Conservation (phyloP, 2,329 filamentous ascomycete genomes). For the Calonectria hongkongensis region DNA sequence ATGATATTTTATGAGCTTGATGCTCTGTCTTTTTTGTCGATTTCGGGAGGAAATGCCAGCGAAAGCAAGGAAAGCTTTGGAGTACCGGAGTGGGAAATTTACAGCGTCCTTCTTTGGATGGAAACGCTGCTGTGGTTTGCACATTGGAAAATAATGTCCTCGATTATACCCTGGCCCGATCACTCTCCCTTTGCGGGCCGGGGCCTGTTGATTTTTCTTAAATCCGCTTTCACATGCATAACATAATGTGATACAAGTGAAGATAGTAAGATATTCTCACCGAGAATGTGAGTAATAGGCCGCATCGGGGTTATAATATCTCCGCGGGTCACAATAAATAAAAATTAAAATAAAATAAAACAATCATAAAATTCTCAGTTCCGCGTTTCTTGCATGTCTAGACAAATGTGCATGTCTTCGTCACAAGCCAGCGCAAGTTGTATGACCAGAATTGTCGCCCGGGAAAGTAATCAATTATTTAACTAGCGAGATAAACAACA, state of each 20-base stretch:
- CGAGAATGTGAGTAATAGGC: slow-evolving; percentile 30
- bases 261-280: slow-evolving; percentile 23
- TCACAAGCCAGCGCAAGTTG: too few relatives aligned
- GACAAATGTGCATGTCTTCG: neutral
- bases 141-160: slow-evolving; percentile 24
- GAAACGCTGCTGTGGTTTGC: slow-evolving; percentile 12
- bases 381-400: neutral
- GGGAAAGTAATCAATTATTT: neutral
- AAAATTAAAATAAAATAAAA: slow-evolving; percentile 9
- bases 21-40: slow-evolving; percentile 26
- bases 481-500: neutral
- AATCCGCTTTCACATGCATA: slow-evolving; percentile 23
- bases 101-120: slow-evolving; percentile 18
- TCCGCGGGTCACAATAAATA: slow-evolving; percentile 29
- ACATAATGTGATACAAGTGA: slow-evolving; percentile 33
- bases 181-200: slow-evolving; percentile 31
- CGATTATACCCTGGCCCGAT: neutral
- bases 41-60: slow-evolving; percentile 17
- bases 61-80: slow-evolving; percentile 36
- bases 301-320: neutral
- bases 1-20: slow-evolving; percentile 29
- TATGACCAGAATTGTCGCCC: neutral
- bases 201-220: slow-evolving; percentile 8
- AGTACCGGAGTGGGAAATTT: slow-evolving; percentile 43
- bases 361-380: neutral